Evolutionary conservation across 1,284 basidiomycete genomes (phyloP).

Genomic region (Leucoagaricus sp.): DNA sequence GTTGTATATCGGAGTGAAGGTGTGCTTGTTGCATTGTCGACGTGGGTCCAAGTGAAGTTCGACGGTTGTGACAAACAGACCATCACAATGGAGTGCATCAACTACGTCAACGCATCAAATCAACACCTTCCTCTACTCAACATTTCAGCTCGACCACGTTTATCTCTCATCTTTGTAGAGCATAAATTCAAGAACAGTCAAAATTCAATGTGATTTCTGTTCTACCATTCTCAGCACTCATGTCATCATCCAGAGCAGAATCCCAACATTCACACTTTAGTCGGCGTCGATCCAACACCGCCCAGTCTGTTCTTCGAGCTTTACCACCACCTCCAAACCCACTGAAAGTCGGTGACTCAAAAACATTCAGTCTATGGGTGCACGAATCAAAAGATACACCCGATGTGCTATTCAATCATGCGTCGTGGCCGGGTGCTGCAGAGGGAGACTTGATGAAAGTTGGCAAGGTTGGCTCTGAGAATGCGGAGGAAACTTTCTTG

Average conservation of each 20-base stretch:
- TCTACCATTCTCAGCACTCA: slow-evolving; percentile 27
- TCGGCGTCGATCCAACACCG: slow-evolving; percentile 71
- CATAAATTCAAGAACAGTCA: no score
- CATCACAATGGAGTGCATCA: no score
- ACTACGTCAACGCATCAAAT: no score
- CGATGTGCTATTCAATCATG: slow-evolving; percentile 57
- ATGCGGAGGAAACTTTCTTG: slow-evolving; percentile 53
- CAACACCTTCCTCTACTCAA: no score
- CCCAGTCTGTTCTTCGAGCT: slow-evolving; percentile 58
- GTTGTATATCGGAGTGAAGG: no score
- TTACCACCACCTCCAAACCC: slow-evolving; percentile 37
- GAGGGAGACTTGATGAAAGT: slow-evolving; percentile 74
- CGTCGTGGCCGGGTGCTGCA: slow-evolving; percentile 71
- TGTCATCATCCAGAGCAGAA: slow-evolving; percentile 62
- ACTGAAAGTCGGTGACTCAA: slow-evolving; percentile 61
- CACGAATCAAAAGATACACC: slow-evolving; percentile 66
- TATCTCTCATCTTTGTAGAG: no score
- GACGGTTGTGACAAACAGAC: no score
- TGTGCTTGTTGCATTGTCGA: no score
- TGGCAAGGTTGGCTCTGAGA: slow-evolving; percentile 30
- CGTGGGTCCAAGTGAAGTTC: no score
- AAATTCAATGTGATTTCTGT: no score
- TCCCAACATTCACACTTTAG: slow-evolving; percentile 56
- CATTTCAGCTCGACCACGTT: no score
- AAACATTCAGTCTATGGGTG: slow-evolving; percentile 69